Evolutionary conservation across 1,284 basidiomycete species (phyloP).

Genomic region (Heterobasidion annosum): DNA sequence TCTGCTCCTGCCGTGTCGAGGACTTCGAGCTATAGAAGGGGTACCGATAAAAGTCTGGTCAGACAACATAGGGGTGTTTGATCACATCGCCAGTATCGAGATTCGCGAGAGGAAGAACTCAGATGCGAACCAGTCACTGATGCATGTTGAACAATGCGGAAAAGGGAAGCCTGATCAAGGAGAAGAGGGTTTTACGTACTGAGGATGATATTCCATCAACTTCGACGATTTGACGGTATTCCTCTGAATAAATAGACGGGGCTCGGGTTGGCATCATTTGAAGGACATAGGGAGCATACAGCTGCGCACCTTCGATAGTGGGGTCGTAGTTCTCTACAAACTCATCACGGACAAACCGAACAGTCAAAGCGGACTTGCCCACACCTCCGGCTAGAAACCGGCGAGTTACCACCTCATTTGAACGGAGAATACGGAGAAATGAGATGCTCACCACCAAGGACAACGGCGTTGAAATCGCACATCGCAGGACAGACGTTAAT

Average conservation of each 20-base stretch:
- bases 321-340: constrained; percentile 78
- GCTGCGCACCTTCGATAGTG: constrained; percentile 63
- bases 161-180: constrained; percentile 7
- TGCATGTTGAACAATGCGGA: background rate
- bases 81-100: too few species aligned
- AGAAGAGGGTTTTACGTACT: constrained; percentile 3
- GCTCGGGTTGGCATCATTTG: constrained; percentile 5
- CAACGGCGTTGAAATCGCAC: constrained; percentile 66
- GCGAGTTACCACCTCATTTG: constrained; percentile 1
- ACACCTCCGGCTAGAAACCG: constrained; percentile 60
- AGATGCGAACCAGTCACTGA: too few species aligned
- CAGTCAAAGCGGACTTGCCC: constrained; percentile 70
- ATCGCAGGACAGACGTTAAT: constrained; percentile 21
- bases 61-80: background rate
- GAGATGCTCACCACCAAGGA: constrained; percentile 57
- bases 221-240: constrained; percentile 51
- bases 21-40: constrained; percentile 71
- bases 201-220: constrained; percentile 25
- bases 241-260: constrained; percentile 31
- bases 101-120: too few species aligned
- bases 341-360: constrained; percentile 65
- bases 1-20: constrained; percentile 88
- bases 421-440: constrained; percentile 5
- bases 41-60: background rate
- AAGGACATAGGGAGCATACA: constrained; percentile 6